phyloP scores from a whole-genome alignment of 1,139 yeast species.

The Magnusiomyces tetraspermus region DNA sequence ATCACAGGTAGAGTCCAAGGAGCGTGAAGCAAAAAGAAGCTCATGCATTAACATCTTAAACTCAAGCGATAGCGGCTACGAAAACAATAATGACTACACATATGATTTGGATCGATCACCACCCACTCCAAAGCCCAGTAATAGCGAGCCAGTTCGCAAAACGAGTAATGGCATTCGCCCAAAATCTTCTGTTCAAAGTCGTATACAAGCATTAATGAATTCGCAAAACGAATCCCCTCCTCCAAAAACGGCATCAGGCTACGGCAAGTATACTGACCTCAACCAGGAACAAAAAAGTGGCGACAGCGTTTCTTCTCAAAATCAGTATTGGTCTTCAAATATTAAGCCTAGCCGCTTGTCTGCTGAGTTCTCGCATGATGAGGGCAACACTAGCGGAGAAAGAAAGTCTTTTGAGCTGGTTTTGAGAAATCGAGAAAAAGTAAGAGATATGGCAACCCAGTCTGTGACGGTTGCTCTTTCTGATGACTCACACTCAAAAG shows the following conservation, averaged over 20 bases:
- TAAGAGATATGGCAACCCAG: neutral
- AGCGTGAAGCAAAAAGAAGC: constrained; percentile 11
- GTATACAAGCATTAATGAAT: constrained; percentile 54
- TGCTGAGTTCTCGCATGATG: neutral
- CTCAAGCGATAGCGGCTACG: constrained; percentile 15
- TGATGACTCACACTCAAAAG: neutral
- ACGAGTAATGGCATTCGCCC: neutral
- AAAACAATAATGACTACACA: neutral
- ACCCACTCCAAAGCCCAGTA: neutral
- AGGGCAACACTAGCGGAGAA: neutral
- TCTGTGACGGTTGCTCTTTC: neutral
- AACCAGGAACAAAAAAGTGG: neutral
- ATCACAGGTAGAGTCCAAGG: neutral
- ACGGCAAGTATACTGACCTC: constrained; percentile 60
- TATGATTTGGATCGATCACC: neutral
- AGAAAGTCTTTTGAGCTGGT: neutral
- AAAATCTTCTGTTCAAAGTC: constrained; percentile 40
- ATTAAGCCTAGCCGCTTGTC: neutral
- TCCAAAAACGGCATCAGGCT: constrained; percentile 60
- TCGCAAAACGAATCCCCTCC: constrained; percentile 38
- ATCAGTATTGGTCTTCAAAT: neutral
- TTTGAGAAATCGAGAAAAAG: neutral
- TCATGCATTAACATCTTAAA: constrained; percentile 17
- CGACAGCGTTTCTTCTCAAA: neutral
- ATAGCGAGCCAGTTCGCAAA: neutral